Base-by-base conservation (phyloP, 2,329 filamentous ascomycete species). In the Hymenoscyphus linearis region DNA sequence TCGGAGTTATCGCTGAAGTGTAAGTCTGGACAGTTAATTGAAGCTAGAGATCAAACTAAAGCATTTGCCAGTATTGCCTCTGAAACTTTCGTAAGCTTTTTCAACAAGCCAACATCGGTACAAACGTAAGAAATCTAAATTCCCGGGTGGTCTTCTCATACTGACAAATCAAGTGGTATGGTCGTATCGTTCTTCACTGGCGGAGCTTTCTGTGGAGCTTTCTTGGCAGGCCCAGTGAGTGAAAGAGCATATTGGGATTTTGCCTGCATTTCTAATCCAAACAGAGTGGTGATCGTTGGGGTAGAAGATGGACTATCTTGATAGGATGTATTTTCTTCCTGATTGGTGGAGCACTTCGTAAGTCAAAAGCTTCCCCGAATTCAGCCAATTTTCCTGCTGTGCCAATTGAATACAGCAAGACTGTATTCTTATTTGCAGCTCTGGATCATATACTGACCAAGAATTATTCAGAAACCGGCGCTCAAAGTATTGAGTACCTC, bases 171-270 rank as follows among this genome's bases (percentile, higher is more conserved):
- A n/a, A 86, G 81, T 40, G 89, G 88, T 58, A 83, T 88, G 3
- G 87, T 91, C 0, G 89, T 93, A 1, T 89, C 88, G 1, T 80
- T 92, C 62, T 93, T 93, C 73, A 93, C 90, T 0, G 87, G 82
- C 2, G 85, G 89, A 52, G 40, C 73, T 2, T 75, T 75, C 50
- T 76, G 75, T 47, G 82, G 82, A n/a, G 89, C 89, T 25, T 91
- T 91, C 40, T 56, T 71, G 16, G 70, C 70, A 53, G 70, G 70
- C 18, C 68, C 67, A 36, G 59, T 66, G 26, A 61, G 63, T 37
- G 37, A 52, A 9, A 4, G 13, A 14, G 40, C 10, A 13, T n/a
- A 13, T n/a, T n/a, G 12, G 18, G 31, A 47, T 7, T 31, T 52
- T 26, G 31, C 10, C 52, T 40, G 16, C 6, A 40, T 7, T 18